phyloP scores from a whole-genome alignment of 1,284 basidiomycete species.

The Trichosporon asahii region DNA sequence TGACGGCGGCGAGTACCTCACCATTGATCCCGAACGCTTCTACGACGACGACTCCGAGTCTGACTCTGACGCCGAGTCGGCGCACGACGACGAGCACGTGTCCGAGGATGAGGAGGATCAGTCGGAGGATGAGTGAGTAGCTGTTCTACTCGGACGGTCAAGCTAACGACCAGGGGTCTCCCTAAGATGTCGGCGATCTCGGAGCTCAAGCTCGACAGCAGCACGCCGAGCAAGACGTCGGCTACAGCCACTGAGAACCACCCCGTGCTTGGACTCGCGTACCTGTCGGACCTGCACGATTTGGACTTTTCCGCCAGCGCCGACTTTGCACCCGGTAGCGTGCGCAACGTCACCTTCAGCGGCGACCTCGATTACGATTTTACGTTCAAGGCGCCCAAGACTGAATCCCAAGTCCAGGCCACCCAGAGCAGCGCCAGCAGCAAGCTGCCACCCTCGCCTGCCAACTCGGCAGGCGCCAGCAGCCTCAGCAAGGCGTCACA shows the following conservation, averaged over 20 bases:
- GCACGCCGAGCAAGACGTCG: neutral
- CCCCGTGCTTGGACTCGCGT: neutral
- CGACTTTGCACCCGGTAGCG: neutral
- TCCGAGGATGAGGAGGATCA: neutral
- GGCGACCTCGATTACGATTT: neutral
- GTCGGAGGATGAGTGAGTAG: neutral
- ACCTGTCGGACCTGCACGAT: neutral
- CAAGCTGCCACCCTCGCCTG: neutral
- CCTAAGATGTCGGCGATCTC: neutral
- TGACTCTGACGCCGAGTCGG: neutral
- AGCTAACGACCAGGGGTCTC: neutral
- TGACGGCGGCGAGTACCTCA: neutral
- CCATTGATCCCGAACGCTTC: neutral
- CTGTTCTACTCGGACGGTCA: neutral
- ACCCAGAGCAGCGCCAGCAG: neutral
- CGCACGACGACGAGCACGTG: neutral
- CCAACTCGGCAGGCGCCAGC: neutral
- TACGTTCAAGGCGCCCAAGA: neutral
- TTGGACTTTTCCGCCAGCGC: neutral
- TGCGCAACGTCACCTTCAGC: neutral
- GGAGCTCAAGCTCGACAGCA: neutral
- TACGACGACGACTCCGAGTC: neutral
- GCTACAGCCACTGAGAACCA: neutral
- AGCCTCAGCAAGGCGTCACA: neutral
- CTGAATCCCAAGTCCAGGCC: neutral